A percentile compares a stretch with the other conserved stretches of the same genome.
Conservation (phyloP, 1,284 basidiomycete genomes). For the Caloboletus firmus region DNA sequence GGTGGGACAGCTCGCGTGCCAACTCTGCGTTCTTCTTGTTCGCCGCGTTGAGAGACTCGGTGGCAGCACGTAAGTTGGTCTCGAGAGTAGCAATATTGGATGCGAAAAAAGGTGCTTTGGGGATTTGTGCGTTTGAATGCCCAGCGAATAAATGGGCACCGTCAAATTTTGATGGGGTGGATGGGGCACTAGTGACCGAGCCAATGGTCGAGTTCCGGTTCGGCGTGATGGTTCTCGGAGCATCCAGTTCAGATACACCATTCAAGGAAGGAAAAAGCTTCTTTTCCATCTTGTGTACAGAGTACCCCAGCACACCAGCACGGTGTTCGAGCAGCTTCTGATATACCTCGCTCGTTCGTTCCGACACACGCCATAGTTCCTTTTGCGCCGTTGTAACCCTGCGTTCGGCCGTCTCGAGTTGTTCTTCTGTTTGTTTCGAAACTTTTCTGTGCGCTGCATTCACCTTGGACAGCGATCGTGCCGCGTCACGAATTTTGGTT, state of each 20-base stretch:
- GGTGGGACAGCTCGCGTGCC: slow-evolving; percentile 56
- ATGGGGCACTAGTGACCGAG: slow-evolving; percentile 48
- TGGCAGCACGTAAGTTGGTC: slow-evolving; percentile 58
- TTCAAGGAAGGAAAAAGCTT: slow-evolving; percentile 43
- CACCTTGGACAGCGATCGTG: slow-evolving; percentile 65
- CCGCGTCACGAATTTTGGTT: slow-evolving; percentile 80
- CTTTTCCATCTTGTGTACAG: slow-evolving; percentile 67
- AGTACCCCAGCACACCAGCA: slow-evolving; percentile 71
- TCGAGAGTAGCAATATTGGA: slow-evolving; percentile 50
- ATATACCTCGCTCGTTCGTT: slow-evolving; percentile 60
- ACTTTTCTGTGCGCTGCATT: slow-evolving; percentile 59
- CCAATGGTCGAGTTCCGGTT: slow-evolving; percentile 52
- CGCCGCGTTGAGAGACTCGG: slow-evolving; percentile 53
- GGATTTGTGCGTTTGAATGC: slow-evolving; percentile 61
- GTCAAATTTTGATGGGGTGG: slow-evolving; percentile 61
- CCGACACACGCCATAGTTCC: slow-evolving; percentile 65
- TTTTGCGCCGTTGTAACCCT: slow-evolving; percentile 68
- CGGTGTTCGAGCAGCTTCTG: slow-evolving; percentile 72
- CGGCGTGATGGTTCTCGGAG: slow-evolving; percentile 55
- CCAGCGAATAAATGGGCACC: slow-evolving; percentile 82
- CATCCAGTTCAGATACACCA: slow-evolving; percentile 34
- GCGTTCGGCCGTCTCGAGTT: slow-evolving; percentile 64
- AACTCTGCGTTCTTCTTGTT: slow-evolving; percentile 62
- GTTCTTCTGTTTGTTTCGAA: slow-evolving; percentile 68
- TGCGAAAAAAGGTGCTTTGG: slow-evolving; percentile 36